phyloP scores from a whole-genome alignment of 2,329 filamentous ascomycete species.

The Nigrospora osmanthi region DNA sequence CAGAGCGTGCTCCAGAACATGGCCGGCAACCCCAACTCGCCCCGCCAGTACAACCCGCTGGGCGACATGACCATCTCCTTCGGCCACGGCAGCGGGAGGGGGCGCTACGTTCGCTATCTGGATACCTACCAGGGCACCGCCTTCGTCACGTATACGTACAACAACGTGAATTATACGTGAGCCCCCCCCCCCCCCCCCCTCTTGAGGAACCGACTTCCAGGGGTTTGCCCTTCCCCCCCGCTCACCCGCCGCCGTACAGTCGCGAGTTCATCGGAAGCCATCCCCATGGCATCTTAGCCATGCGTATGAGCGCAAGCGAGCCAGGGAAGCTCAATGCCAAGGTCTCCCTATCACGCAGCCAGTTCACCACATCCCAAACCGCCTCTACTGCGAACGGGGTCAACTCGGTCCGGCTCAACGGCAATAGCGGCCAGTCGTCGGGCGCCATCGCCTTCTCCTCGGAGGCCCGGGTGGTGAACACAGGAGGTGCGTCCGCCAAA shows the following conservation, averaged over 20 bases:
- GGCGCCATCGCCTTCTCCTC: constrained; percentile 14
- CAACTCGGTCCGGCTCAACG: constrained; percentile 14
- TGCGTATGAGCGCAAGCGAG: constrained; percentile 13
- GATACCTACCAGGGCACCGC: constrained; percentile 27
- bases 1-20: constrained; percentile 12
- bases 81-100: constrained; percentile 19
- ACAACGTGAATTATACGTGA: constrained; percentile 17
- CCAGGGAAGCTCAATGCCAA: constrained; percentile 13
- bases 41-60: constrained; percentile 28
- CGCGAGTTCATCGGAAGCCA: constrained; percentile 33
- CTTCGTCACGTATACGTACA: constrained; percentile 26
- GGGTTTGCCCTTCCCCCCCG: no score
- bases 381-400: constrained; percentile 10
- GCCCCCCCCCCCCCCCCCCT: not conserved
- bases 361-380: not conserved
- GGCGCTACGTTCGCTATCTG: constrained; percentile 28
- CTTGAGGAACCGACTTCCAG: not conserved
- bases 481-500: constrained; percentile 8
- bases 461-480: constrained; percentile 7
- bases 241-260: constrained; percentile 6
- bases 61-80: constrained; percentile 28
- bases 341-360: constrained; percentile 7
- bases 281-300: constrained; percentile 29
- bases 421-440: constrained; percentile 13
- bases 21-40: constrained; percentile 25